Evolutionary conservation across 345 rosid species (phyloP).

Genomic region (Gossypium arboreum): DNA sequence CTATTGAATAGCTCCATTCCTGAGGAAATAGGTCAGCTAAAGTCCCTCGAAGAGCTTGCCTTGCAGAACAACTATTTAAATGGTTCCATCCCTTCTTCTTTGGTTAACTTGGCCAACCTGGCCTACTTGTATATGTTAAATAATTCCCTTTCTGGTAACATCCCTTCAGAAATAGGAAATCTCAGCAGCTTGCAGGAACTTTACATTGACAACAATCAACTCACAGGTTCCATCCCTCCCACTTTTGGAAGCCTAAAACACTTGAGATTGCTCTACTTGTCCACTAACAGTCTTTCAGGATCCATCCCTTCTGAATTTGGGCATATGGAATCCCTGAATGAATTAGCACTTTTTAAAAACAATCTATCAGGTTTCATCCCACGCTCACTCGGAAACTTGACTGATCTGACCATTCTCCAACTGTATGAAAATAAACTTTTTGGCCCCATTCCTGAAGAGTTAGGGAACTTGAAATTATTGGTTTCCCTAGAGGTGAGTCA

Average conservation of each 20-base stretch:
- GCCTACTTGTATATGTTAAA: background rate
- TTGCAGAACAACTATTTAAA: constrained; percentile 13
- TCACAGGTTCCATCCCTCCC: background rate
- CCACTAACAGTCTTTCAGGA: background rate
- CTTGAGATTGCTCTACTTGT: background rate
- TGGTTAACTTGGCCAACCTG: constrained; percentile 15
- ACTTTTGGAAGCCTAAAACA: background rate
- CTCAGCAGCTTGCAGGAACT: background rate
- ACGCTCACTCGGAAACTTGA: background rate
- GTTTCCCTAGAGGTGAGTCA: background rate
- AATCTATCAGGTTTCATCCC: background rate
- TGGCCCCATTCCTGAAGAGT: background rate
- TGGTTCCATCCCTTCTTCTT: constrained; percentile 22
- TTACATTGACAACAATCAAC: background rate
- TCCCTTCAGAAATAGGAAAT: constrained; percentile 1
- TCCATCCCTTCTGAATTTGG: background rate
- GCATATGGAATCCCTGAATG: background rate
- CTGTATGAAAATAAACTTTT: background rate
- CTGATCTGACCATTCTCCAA: background rate
- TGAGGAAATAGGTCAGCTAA: constrained; percentile 13
- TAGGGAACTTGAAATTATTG: background rate
- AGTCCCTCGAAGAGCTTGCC: constrained; percentile 13
- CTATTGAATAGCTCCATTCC: constrained; percentile 21
- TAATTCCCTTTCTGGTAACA: constrained; percentile 2
- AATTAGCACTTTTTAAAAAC: background rate